Evolutionary conservation across 345 rosid genomes (phyloP).

Genomic region (Linum lewisii): DNA sequence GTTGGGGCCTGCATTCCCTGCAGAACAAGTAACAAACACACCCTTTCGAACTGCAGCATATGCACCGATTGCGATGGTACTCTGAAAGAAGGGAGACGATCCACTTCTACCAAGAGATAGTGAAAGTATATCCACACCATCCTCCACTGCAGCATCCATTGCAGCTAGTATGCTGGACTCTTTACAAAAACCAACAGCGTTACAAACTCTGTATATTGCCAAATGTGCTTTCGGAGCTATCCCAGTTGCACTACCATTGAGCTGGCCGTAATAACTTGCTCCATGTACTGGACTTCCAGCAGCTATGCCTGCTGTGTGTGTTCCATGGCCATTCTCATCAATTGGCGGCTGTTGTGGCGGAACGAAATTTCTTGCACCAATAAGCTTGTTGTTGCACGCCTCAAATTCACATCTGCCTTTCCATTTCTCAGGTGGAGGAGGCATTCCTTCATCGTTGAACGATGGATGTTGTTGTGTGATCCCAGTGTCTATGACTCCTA

Average conservation of each 20-base stretch:
- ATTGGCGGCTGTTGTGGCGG: background rate
- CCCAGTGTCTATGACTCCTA: constrained; percentile 1
- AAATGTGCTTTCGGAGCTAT: background rate
- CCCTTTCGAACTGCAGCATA: background rate
- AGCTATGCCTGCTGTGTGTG: constrained; percentile 1
- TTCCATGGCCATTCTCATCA: background rate
- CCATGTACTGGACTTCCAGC: background rate
- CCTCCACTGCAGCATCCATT: constrained; percentile 4
- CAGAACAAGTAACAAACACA: background rate
- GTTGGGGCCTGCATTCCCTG: background rate
- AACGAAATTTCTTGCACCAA: background rate
- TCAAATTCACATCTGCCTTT: constrained; percentile 1
- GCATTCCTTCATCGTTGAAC: background rate
- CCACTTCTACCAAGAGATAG: background rate
- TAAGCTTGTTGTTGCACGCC: constrained; percentile 1
- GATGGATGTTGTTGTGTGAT: background rate
- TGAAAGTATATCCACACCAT: background rate
- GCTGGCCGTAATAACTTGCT: background rate
- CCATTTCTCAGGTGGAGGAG: constrained; percentile 5
- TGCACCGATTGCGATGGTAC: background rate
- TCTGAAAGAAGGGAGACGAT: background rate
- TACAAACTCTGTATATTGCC: background rate
- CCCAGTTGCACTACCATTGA: background rate
- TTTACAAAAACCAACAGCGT: background rate
- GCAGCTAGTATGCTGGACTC: background rate